phyloP scores from a whole-genome alignment of 176 grass and related monocot genomes.

The Tillandsia leiboldiana region DNA sequence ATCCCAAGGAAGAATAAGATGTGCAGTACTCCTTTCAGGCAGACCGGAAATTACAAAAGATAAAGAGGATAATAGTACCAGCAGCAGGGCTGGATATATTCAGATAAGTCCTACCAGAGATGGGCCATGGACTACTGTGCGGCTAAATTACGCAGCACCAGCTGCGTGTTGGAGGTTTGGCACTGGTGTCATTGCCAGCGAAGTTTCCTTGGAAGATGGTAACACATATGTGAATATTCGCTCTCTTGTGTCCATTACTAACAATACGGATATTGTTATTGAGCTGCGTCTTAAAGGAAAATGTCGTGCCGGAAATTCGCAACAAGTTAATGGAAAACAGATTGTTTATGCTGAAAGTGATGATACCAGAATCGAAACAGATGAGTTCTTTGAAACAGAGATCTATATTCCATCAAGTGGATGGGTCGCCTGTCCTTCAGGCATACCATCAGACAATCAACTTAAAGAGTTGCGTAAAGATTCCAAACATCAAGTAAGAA shows the following conservation, averaged over 20 bases:
- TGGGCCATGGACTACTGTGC: slow-evolving; percentile 93
- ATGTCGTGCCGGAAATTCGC: slow-evolving; percentile 24
- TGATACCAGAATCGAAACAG: slow-evolving; percentile 27
- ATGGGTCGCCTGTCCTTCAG: slow-evolving; percentile 21
- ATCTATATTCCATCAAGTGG: slow-evolving; percentile 25
- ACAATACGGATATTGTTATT: slow-evolving; percentile 57
- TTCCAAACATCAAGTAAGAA: slow-evolving; percentile 6
- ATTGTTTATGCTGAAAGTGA: background rate
- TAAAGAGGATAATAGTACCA: slow-evolving; percentile 11
- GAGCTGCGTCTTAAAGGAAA: slow-evolving; percentile 57
- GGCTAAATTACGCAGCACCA: slow-evolving; percentile 88
- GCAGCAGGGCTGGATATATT: slow-evolving; percentile 60
- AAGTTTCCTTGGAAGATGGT: slow-evolving; percentile 70
- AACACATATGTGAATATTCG: slow-evolving; percentile 80
- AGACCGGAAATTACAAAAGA: slow-evolving; percentile 37
- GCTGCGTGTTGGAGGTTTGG: slow-evolving; percentile 89
- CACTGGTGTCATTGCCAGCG: slow-evolving; percentile 80
- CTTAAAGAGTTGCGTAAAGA: background rate
- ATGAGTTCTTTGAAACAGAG: slow-evolving; percentile 33
- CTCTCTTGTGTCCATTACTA: slow-evolving; percentile 82
- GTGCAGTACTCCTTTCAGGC: slow-evolving; percentile 54
- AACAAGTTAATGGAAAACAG: slow-evolving; percentile 23
- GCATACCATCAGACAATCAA: slow-evolving; percentile 10
- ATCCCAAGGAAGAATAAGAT: slow-evolving; percentile 76
- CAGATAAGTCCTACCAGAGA: slow-evolving; percentile 90